phyloP scores from a whole-genome alignment of 768 basidiomycete species.

The Boletus vermiculosoides region DNA sequence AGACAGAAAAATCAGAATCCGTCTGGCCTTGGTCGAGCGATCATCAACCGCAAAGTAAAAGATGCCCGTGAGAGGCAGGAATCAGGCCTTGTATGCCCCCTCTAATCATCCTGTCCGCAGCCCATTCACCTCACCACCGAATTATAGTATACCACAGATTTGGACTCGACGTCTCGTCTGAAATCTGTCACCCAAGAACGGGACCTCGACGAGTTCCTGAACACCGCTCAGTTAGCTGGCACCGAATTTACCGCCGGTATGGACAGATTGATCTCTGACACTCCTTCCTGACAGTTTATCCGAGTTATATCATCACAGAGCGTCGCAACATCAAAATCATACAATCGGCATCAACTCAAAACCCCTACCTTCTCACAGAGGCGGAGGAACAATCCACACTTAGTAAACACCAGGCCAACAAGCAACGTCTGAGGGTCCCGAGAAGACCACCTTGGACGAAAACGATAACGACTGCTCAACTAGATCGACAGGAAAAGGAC shows the following conservation, averaged over 20 bases:
- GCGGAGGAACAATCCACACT: slow-evolving; percentile 77
- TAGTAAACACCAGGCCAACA: slow-evolving; percentile 73
- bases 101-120: background rate
- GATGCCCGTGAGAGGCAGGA: slow-evolving; percentile 35
- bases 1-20: slow-evolving; percentile 63
- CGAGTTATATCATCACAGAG: slow-evolving; percentile 46
- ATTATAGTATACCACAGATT: slow-evolving; percentile 66
- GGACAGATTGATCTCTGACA: slow-evolving; percentile 16
- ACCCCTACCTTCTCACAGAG: slow-evolving; percentile 82
- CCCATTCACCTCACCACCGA: slow-evolving; percentile 26
- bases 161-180: slow-evolving; percentile 64
- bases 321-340: slow-evolving; percentile 80
- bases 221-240: slow-evolving; percentile 90
- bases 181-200: slow-evolving; percentile 94
- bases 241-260: slow-evolving; percentile 94
- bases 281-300: slow-evolving; percentile 5
- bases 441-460: slow-evolving; percentile 89
- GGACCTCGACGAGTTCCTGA: slow-evolving; percentile 94
- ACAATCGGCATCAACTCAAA: slow-evolving; percentile 55
- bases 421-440: slow-evolving; percentile 77
- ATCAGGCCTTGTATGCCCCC: slow-evolving; percentile 59
- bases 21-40: slow-evolving; percentile 89
- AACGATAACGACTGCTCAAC: slow-evolving; percentile 66
- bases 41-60: slow-evolving; percentile 82
- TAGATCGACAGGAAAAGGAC: slow-evolving; percentile 87